phyloP scores from a whole-genome alignment of 2,329 filamentous ascomycete genomes.

The Phaeosphaeriaceae sp. region DNA sequence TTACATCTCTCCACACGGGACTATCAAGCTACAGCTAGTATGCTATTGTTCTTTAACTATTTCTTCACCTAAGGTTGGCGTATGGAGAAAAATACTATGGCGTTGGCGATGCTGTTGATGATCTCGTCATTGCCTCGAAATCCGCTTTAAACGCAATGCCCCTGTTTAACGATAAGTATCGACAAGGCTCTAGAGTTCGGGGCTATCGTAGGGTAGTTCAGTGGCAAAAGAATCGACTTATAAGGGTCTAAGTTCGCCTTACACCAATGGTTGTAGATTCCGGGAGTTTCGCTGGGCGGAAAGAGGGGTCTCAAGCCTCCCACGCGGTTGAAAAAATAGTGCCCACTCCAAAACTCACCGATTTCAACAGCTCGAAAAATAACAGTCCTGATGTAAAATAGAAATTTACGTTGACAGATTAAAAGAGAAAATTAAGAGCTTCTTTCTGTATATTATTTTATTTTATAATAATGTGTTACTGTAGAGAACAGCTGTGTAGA shows the following conservation, averaged over 20 bases:
- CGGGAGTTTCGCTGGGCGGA: neutral
- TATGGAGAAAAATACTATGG: neutral
- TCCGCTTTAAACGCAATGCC: constrained; percentile 1
- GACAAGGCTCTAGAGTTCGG: constrained; percentile 1
- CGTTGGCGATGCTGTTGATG: too few species aligned
- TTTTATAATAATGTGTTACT: too few species aligned
- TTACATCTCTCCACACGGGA: constrained; percentile 1
- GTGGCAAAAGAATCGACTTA: constrained; percentile 1
- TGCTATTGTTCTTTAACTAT: too few species aligned
- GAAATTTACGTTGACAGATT: too few species aligned
- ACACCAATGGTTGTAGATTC: constrained; percentile 1
- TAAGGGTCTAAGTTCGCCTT: neutral
- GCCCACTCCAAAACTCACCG: too few species aligned
- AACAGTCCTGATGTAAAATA: too few species aligned
- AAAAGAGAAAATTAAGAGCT: too few species aligned
- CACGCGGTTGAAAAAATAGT: too few species aligned
- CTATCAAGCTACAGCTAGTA: neutral
- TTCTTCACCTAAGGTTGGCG: neutral
- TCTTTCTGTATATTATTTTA: too few species aligned
- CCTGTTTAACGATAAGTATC: constrained; percentile 1
- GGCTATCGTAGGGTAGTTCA: neutral
- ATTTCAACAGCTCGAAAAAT: too few species aligned
- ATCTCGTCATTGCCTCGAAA: constrained; percentile 1
- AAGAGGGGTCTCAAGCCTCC: too few species aligned
- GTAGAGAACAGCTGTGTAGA: too few species aligned